Percentiles rank a stretch among this genome's conserved stretches.
phyloP scores from a whole-genome alignment of 202 grass and related monocot species.

The Setaria viridis region DNA sequence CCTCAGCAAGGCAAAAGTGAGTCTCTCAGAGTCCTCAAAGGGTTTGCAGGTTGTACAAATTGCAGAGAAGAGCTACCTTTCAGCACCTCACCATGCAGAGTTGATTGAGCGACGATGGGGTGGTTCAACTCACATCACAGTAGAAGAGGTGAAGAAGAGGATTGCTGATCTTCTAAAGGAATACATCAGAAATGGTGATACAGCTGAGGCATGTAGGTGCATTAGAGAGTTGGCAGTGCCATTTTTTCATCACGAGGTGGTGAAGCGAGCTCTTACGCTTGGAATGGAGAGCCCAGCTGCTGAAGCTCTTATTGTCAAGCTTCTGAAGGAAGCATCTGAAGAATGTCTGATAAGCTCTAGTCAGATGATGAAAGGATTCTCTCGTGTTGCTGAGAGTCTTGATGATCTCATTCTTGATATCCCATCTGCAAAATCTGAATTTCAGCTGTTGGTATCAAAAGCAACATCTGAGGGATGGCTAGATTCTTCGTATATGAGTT shows the following conservation, averaged over 20 bases:
- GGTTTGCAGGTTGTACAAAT: slow-evolving; percentile 82
- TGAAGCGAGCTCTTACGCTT: slow-evolving; percentile 86
- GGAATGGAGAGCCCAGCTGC: slow-evolving; percentile 86
- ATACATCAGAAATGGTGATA: slow-evolving; percentile 86
- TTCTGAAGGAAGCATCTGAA: slow-evolving; percentile 91
- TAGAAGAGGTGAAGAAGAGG: slow-evolving; percentile 92
- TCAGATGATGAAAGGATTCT: slow-evolving; percentile 92
- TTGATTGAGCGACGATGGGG: slow-evolving; percentile 91
- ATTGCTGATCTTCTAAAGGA: slow-evolving; percentile 87
- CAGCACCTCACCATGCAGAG: slow-evolving; percentile 96
- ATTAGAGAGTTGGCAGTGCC: slow-evolving; percentile 91
- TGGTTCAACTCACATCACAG: slow-evolving; percentile 75
- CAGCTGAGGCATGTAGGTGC: slow-evolving; percentile 87
- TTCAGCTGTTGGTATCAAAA: slow-evolving; percentile 65
- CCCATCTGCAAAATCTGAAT: slow-evolving; percentile 82
- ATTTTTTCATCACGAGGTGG: slow-evolving; percentile 99
- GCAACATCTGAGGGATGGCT: slow-evolving; percentile 85
- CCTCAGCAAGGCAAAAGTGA: slow-evolving; percentile 70
- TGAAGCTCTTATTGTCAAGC: slow-evolving; percentile 72
- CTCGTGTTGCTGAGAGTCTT: slow-evolving; percentile 74
- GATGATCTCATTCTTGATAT: slow-evolving; percentile 97
- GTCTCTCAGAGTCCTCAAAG: slow-evolving; percentile 78
- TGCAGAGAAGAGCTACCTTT: slow-evolving; percentile 97
- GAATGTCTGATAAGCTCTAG: slow-evolving; percentile 94
- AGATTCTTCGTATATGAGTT: slow-evolving; percentile 65